phyloP scores from a whole-genome alignment of 2,329 filamentous ascomycete species.

The Colletotrichum scovillei region DNA sequence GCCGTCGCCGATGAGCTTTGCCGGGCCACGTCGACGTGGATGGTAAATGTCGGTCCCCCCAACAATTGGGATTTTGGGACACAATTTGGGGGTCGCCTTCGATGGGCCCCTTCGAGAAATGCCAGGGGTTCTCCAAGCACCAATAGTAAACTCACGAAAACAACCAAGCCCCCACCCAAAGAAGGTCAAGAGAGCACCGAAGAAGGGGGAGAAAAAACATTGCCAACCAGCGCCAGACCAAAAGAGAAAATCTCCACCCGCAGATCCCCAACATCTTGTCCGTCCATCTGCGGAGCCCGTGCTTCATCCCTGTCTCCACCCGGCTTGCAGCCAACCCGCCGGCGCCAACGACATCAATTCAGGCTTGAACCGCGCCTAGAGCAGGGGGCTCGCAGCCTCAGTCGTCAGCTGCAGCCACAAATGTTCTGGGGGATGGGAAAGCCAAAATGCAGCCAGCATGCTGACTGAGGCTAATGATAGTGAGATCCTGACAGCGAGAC shows the following conservation, averaged over 20 bases:
- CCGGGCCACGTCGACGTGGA: conserved; percentile 3
- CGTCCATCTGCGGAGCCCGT: conserved; percentile 39
- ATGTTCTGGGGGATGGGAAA: background rate
- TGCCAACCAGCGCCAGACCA: conserved; percentile 24
- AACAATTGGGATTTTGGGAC: conserved; percentile 34
- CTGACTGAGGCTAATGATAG: background rate
- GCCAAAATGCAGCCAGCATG: too few species aligned
- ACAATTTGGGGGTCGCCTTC: conserved; percentile 31
- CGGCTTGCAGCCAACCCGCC: background rate
- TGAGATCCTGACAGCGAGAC: background rate
- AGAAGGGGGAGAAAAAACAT: conserved; percentile 28
- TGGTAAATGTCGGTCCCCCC: conserved; percentile 29
- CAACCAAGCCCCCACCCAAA: conserved; percentile 19
- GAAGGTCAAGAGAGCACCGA: conserved; percentile 3
- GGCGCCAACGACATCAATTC: conserved; percentile 11
- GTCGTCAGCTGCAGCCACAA: background rate
- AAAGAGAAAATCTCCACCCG: conserved; percentile 43
- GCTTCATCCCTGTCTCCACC: background rate
- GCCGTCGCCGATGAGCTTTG: background rate
- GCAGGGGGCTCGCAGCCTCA: background rate
- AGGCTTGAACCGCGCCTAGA: background rate
- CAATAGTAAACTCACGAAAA: conserved; percentile 16
- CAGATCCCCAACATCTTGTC: conserved; percentile 59
- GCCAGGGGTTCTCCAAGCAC: conserved; percentile 21
- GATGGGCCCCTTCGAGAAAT: conserved; percentile 33